Evolutionary conservation across 768 basidiomycete genomes (phyloP).

Genomic region (Leucogyrophana mollusca): DNA sequence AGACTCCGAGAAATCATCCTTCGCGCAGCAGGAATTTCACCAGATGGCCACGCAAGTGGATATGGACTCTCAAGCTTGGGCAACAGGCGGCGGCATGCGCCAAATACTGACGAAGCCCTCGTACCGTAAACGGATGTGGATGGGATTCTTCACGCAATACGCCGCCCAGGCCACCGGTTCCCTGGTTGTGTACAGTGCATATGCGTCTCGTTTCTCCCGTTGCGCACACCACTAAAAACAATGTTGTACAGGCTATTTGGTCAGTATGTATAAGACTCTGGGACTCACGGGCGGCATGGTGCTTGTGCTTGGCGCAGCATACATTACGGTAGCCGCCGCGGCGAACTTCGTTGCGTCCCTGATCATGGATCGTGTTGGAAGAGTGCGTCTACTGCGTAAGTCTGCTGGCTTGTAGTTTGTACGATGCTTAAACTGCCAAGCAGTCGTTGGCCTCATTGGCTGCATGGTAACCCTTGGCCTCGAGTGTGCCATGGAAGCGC

Average conservation of each 20-base stretch:
- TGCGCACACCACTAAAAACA: no score
- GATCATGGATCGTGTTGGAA: no score
- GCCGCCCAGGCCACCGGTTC: not conserved
- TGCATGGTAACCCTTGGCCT: not conserved
- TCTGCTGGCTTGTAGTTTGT: no score
- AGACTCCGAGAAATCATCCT: not conserved
- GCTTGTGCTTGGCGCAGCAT: no score
- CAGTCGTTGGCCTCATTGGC: not conserved
- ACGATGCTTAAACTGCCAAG: no score
- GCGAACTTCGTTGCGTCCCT: no score
- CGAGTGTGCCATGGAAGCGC: not conserved
- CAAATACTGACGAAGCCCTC: slow-evolving; percentile 7
- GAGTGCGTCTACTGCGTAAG: no score
- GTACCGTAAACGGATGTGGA: slow-evolving; percentile 8
- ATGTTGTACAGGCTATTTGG: no score
- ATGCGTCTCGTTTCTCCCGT: no score
- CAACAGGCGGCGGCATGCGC: not conserved
- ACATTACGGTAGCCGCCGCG: no score
- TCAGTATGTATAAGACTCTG: no score
- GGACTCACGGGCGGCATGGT: no score
- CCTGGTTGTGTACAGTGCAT: not conserved
- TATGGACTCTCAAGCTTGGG: slow-evolving; percentile 5
- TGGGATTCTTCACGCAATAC: not conserved
- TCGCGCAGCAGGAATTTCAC: slow-evolving; percentile 1
- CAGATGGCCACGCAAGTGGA: slow-evolving; percentile 7